phyloP scores from a whole-genome alignment of 148 eudicot genomes.

The Dysphania ambrosioides region DNA sequence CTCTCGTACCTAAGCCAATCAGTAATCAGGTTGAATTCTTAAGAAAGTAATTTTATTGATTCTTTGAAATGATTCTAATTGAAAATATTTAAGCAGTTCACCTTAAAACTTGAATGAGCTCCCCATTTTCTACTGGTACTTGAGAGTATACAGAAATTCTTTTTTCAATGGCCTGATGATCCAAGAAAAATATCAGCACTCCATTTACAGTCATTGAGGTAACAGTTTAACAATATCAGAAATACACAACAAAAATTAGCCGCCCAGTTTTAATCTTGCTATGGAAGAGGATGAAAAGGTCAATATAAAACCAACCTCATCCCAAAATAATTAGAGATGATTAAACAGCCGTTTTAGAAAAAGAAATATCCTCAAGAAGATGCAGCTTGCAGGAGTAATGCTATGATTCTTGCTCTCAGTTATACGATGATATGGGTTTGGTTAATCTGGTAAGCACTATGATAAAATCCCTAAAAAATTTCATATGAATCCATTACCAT shows the following conservation, averaged over 20 bases:
- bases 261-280: background rate
- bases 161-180: constrained; percentile 79
- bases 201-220: background rate
- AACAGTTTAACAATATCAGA: background rate
- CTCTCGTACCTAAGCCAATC: constrained; percentile 81
- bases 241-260: background rate
- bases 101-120: constrained; percentile 93
- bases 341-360: too few relatives aligned
- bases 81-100: constrained; percentile 22
- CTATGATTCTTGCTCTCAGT: too few relatives aligned
- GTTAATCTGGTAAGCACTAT: too few relatives aligned
- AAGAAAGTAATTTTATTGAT: constrained; percentile 27
- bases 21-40: constrained; percentile 48
- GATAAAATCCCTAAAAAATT: too few relatives aligned
- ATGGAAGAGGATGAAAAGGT: background rate
- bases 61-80: constrained; percentile 3
- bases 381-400: background rate
- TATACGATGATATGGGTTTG: too few relatives aligned
- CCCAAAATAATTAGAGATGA: too few relatives aligned
- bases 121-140: constrained; percentile 88
- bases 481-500: too few relatives aligned
- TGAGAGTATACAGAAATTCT: constrained; percentile 91
- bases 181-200: constrained; percentile 10
- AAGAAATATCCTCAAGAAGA: background rate
- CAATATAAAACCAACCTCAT: background rate